A percentile compares a stretch with the other conserved stretches of the same genome.
Evolutionary conservation across 176 grass and related monocot genomes (phyloP).

Genomic region (Olyra latifolia): DNA sequence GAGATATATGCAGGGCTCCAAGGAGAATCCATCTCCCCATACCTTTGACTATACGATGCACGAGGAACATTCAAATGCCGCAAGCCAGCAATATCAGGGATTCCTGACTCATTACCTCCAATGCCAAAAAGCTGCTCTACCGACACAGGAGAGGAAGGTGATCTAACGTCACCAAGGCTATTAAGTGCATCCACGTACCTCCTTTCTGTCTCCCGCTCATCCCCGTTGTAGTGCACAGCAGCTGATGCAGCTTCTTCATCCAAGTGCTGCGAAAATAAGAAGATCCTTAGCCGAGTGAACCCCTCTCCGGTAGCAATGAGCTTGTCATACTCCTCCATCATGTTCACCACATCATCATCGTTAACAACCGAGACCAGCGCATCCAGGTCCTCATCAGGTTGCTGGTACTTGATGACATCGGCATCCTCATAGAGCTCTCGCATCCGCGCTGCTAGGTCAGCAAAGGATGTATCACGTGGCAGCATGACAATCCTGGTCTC

Average conservation of each 20-base stretch:
- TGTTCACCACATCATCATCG: conserved; percentile 92
- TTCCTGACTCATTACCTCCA: conserved; percentile 47
- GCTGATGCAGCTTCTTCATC: conserved; percentile 54
- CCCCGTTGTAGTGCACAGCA: conserved; percentile 48
- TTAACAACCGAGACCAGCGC: conserved; percentile 90
- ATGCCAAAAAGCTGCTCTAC: conserved; percentile 64
- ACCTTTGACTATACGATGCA: conserved; percentile 54
- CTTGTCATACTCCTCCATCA: conserved; percentile 99
- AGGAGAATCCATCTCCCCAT: conserved; percentile 76
- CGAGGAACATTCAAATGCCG: conserved; percentile 71
- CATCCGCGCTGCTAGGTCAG: conserved; percentile 61
- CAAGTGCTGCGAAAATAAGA: conserved; percentile 72
- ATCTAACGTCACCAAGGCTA: conserved; percentile 60
- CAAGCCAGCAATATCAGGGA: conserved; percentile 56
- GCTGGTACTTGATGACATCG: conserved; percentile 92
- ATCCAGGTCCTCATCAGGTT: conserved; percentile 91
- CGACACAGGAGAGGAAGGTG: conserved; percentile 50
- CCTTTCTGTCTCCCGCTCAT: conserved; percentile 75
- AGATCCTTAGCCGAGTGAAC: conserved; percentile 75
- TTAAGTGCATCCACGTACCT: conserved; percentile 95
- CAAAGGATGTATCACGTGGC: conserved; percentile 48
- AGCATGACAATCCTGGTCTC: conserved; percentile 83
- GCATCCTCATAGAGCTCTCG: conserved; percentile 72
- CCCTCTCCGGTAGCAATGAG: conserved; percentile 57
- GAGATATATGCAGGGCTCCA: conserved; percentile 72